Percentiles rank a stretch among this genome's conserved stretches.
Evolutionary conservation across 768 basidiomycete genomes (phyloP).

Genomic region (Coprinellus aureogranulatus): DNA sequence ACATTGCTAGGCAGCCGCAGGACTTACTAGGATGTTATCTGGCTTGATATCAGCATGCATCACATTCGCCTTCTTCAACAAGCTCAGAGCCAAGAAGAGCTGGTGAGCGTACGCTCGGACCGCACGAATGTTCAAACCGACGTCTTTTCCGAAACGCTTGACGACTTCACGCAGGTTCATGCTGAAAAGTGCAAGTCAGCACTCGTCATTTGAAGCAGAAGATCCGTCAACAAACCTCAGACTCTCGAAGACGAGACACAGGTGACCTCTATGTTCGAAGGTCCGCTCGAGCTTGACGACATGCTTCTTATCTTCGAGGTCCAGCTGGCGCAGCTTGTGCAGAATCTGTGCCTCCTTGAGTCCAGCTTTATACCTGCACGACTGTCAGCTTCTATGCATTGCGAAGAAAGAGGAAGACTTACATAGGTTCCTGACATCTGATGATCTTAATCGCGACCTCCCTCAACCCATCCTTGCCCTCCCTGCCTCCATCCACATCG

Average conservation of each 20-base stretch:
- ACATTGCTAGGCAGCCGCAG: background rate
- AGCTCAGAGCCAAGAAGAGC: constrained; percentile 81
- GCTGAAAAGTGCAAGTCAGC: constrained; percentile 36
- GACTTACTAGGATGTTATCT: constrained; percentile 88
- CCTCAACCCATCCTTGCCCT: constrained; percentile 30
- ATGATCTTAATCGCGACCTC: constrained; percentile 99
- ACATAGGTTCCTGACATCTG: constrained; percentile 96
- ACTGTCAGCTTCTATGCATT: background rate
- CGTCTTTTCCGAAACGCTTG: constrained; percentile 97
- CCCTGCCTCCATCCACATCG: background rate
- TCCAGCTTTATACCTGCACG: constrained; percentile 86
- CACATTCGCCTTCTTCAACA: constrained; percentile 84
- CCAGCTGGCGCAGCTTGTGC: constrained; percentile 80
- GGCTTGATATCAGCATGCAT: constrained; percentile 99
- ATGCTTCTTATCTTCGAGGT: constrained; percentile 97
- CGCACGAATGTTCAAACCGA: constrained; percentile 92
- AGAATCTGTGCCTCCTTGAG: constrained; percentile 89
- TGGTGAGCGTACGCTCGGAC: constrained; percentile 99
- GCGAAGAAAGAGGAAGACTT: constrained; percentile 27
- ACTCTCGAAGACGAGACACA: constrained; percentile 94
- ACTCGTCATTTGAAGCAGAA: background rate
- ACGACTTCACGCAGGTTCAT: constrained; percentile 99
- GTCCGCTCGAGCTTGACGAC: constrained; percentile 88
- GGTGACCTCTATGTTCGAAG: constrained; percentile 95
- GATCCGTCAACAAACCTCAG: constrained; percentile 62